A percentile compares a stretch with the other conserved stretches of the same genome.
These are phyloP conservation scores for Ichthyophthirius multifiliis DNA, from an alignment of 169 alveolate genomes.

Conservation along the genomic window DNA sequence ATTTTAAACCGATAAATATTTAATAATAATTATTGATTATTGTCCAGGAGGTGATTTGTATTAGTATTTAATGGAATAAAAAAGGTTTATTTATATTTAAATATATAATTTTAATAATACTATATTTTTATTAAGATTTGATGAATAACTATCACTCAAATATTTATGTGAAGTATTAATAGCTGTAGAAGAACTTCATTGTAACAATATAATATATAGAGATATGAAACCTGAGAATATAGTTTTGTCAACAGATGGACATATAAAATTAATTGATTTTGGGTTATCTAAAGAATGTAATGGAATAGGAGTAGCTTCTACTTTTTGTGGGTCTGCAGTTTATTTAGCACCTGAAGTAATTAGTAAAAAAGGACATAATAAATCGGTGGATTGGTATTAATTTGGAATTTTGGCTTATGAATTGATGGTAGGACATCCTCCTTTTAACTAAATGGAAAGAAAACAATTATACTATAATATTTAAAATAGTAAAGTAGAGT, in stretches of 20 bases:
- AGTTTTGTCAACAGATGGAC: conserved; percentile 83
- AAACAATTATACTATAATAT: conserved; percentile 68
- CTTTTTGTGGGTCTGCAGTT: conserved; percentile 82
- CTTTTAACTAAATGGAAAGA: conserved; percentile 50
- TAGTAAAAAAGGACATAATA: conserved; percentile 81
- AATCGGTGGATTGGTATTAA: conserved; percentile 86
- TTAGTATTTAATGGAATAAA: conserved; percentile 58
- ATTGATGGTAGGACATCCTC: conserved; percentile 88
- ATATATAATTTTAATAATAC: conserved; percentile 50
- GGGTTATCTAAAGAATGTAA: conserved; percentile 84
- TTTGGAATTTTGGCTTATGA: conserved; percentile 86
- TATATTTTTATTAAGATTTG: conserved; percentile 59
- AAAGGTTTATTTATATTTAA: conserved; percentile 68
- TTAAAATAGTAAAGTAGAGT: conserved; percentile 51
- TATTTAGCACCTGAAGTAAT: conserved; percentile 88
- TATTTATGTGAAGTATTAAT: conserved; percentile 73
- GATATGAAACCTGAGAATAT: conserved; percentile 86
- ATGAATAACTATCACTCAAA: conserved; percentile 69
- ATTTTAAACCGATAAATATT: conserved; percentile 61
- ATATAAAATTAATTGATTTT: conserved; percentile 81
- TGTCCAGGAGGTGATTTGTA: conserved; percentile 83
- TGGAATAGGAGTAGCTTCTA: conserved; percentile 55
- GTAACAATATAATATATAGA: conserved; percentile 76
- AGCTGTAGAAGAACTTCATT: conserved; percentile 81
- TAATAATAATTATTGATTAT: conserved; percentile 63